Conservation (phyloP, 305 asterid genomes). For the Solanum hybrid region DNA sequence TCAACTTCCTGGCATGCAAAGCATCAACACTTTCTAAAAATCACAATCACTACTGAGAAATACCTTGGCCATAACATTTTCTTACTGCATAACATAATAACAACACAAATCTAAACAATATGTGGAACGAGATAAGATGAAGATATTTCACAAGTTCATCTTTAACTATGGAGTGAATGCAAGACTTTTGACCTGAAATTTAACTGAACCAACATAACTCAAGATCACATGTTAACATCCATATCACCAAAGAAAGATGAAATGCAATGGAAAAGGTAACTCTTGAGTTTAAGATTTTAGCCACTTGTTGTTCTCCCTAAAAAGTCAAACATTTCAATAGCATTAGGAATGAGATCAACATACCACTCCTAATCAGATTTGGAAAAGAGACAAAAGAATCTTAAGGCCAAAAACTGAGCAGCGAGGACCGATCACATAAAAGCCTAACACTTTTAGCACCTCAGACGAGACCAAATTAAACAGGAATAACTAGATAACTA, state of each 20-base stretch:
- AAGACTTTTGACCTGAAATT: background rate
- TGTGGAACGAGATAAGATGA: background rate
- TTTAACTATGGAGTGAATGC: background rate
- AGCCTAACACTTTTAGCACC: background rate
- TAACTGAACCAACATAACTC: background rate
- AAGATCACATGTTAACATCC: background rate
- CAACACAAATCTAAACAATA: background rate
- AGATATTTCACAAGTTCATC: background rate
- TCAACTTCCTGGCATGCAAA: slow-evolving; percentile 53
- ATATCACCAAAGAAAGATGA: background rate
- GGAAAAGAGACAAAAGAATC: background rate
- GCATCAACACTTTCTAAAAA: background rate
- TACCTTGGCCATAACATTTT: background rate
- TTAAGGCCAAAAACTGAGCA: background rate
- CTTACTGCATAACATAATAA: background rate
- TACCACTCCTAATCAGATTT: background rate
- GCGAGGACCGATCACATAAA: background rate
- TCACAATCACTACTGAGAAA: background rate
- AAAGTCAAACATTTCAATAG: background rate
- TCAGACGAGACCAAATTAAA: background rate
- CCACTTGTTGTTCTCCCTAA: background rate
- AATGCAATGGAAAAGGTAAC: background rate
- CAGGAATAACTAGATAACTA: background rate
- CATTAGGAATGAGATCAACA: background rate
- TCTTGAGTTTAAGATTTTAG: background rate